Base-by-base conservation (phyloP, 2,329 filamentous ascomycete genomes). In the Apiospora koreana region DNA sequence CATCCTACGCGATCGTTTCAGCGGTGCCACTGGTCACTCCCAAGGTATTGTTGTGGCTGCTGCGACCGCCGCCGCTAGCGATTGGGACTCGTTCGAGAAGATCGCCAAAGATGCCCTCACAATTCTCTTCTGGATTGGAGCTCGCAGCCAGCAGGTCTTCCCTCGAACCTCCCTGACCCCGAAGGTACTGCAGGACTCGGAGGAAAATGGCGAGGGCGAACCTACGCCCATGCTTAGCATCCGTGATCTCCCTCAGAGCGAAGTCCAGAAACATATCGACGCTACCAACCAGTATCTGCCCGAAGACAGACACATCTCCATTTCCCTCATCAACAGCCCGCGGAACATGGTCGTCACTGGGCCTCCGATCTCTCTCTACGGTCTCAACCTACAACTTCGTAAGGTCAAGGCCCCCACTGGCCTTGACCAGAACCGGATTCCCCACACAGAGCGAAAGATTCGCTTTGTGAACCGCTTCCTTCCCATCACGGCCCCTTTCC, bases 381-480 rank as follows among this genome's bases (percentile, higher is more conserved):
- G 96, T 88, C 88, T 99, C 50, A 99, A 99, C 81, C 86, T 97
- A 65, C 94, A 97, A 79, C 86, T 99, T 69, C 93, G 97, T 77
- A 99, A 98, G 84, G 94, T 97, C 80, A 99, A 98, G 86, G 95
- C 96, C 1, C 92, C 96, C 5, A 98, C 96, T n/a, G 96, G 97
- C 58, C 87, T 99, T 48, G 96, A 99, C 79, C 97, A 99, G 83
- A 97, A 93, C 75, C 90, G 95, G 71, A 92, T 98, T 69, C 97
- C 97, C 8, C 94, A 94, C 85, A 98, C 95, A 0, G 92, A 99
- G 83, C 93, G 96, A 76, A 99, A 99, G 84, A 88, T 98, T 70
- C 94, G 96, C 78, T 99, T 99, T 76, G 94, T 94, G 72, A 98
- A 98, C 85, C 92, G 96, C 72, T 99, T 99, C 86, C 85, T 99